Evolutionary conservation across 805 yeast genomes (phyloP), one percentile per base, ranked within the genome.

Genomic region (Candida adriatica): DNA sequence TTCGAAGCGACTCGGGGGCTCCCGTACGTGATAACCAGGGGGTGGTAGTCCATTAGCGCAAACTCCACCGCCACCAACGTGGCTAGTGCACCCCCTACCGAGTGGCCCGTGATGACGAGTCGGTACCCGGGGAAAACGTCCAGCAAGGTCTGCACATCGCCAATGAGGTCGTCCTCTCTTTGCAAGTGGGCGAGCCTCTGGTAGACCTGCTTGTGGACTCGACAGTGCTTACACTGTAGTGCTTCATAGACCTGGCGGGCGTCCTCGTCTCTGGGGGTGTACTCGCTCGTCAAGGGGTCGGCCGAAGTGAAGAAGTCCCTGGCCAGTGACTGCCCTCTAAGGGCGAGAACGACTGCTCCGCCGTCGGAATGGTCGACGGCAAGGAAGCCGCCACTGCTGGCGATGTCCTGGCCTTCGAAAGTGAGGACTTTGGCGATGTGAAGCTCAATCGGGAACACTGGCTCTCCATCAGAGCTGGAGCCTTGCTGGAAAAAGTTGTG

Each of bases 51-150:
- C 53, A 72, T 39, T 11, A 75, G 43, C 29, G 69, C 60, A 25
- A 77, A 59, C 46, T 82, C 92, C 14, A 75, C 61, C 0, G 81
- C 90, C 8, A 72, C 61, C 29, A 83, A 59, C 3, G 66, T 55
- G 2, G 88, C 79, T 21, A 80, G 46, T 0, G 90, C 85, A 0
- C 79, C 94, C 3, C 87, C 87, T 35, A 82, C 55, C 0, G 94
- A 83, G 54, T 83, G 94, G 0, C 94, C 94, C 0, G 76, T 59
- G 2, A 78, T 61, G 2, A 72, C 65, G 7, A 80, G 37, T 16
- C 58, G 49, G 51, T 75, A 79, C 20, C 61, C 62, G 0, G 78
- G 76, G 45, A 70, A 55, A 8, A 56, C 43, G 2, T 53, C 40
- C 18, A 55, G 45, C 19, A 73, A 49, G 6, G 43, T 43, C 9